Percentiles rank a stretch among this genome's conserved stretches.
These are phyloP conservation scores for Neurospora sp. DNA, from an alignment of 2,329 filamentous ascomycete species.

Conservation along the genomic window DNA sequence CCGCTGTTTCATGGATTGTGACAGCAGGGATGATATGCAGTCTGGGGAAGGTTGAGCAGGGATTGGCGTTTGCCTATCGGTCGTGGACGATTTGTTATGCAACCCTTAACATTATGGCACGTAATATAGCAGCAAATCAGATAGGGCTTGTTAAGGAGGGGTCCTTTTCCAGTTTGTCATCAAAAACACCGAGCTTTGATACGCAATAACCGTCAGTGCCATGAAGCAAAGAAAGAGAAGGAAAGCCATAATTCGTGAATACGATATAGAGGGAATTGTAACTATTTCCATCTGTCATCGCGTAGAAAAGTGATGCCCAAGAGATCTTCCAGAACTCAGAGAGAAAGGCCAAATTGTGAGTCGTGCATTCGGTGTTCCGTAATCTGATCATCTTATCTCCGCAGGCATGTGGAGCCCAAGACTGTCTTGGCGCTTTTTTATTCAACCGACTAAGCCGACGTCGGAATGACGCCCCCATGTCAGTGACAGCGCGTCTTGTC, in stretches of 20 bases:
- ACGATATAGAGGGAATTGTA: not conserved
- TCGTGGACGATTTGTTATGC: not conserved
- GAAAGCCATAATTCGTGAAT: not conserved
- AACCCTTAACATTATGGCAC: not conserved
- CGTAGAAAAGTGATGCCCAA: not conserved
- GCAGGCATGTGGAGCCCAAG: slow-evolving; percentile 7
- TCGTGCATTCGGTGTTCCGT: slow-evolving; percentile 11
- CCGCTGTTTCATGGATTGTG: not conserved
- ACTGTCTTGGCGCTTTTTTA: not conserved
- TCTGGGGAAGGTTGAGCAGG: not conserved
- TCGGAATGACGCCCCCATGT: slow-evolving; percentile 15
- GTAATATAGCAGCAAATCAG: not conserved
- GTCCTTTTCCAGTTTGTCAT: not conserved
- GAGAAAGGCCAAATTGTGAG: not conserved
- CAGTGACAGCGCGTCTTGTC: slow-evolving; percentile 1
- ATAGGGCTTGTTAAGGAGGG: not conserved
- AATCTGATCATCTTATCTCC: slow-evolving; percentile 22
- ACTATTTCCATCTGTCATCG: not conserved
- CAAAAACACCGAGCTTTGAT: not conserved
- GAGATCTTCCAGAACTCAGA: not conserved
- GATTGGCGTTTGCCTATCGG: not conserved
- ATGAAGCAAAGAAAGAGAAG: not conserved
- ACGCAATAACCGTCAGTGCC: too few relatives aligned
- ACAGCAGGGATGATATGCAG: not conserved
- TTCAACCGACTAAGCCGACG: slow-evolving; percentile 11